Evolutionary conservation across 192 early-diverging fungal genomes (phyloP).

Genomic region (Kickxella alabastrina): DNA sequence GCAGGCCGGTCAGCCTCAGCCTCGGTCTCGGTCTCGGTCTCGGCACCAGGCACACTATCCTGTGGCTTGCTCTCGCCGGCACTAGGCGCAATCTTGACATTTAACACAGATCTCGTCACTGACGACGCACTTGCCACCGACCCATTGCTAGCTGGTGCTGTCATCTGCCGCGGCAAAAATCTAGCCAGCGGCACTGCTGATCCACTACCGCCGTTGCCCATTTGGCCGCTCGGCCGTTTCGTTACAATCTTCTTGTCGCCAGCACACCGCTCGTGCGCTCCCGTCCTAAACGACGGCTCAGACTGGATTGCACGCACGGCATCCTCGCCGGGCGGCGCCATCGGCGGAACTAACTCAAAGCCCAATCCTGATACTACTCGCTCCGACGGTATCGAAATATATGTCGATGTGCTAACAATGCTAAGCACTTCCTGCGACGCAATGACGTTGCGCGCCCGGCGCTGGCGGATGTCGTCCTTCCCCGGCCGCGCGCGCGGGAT

Average conservation of each 20-base stretch:
- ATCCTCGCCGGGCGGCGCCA: neutral
- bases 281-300: slow-evolving; percentile 29
- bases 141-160: no score
- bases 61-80: no score
- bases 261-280: neutral
- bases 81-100: no score
- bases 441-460: slow-evolving; percentile 39
- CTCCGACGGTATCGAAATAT: slow-evolving; percentile 18
- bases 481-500: slow-evolving; percentile 34
- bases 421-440: slow-evolving; percentile 44
- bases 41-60: no score
- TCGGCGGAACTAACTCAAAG: slow-evolving; percentile 1
- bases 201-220: neutral
- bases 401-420: slow-evolving; percentile 27
- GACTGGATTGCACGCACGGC: slow-evolving; percentile 29
- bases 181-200: slow-evolving; percentile 22
- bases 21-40: no score
- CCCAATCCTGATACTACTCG: slow-evolving; percentile 1
- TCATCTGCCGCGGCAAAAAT: slow-evolving; percentile 12
- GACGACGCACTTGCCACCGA: no score
- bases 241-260: slow-evolving; percentile 5
- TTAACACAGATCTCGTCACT: no score
- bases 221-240: neutral
- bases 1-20: no score
- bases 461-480: slow-evolving; percentile 45